These are phyloP conservation scores for Barnettozyma salicaria DNA, from an alignment of 805 yeast genomes.

Conservation along the genomic window DNA sequence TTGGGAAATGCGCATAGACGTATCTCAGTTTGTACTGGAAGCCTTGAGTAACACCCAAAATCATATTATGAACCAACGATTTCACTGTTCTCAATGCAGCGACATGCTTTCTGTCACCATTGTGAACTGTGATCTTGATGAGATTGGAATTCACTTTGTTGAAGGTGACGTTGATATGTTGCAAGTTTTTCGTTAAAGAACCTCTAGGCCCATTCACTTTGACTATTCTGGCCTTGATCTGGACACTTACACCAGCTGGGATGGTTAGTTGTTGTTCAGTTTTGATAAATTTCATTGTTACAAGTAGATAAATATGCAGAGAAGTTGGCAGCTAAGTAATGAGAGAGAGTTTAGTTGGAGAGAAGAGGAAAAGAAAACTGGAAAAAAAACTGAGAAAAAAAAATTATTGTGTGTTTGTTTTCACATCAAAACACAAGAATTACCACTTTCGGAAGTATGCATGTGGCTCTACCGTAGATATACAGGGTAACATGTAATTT, in stretches of 20 bases:
- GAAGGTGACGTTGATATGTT: conserved; percentile 95
- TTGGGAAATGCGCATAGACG: conserved; percentile 99
- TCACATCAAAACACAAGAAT: not conserved
- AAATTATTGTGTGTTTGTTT: too few relatives aligned
- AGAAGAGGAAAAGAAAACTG: not conserved
- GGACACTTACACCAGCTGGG: conserved; percentile 91
- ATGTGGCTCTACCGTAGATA: too few relatives aligned
- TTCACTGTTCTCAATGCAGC: conserved; percentile 99
- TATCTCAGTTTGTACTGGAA: conserved; percentile 99
- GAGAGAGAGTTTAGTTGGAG: not conserved
- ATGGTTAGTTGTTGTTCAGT: conserved; percentile 75
- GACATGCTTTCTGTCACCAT: conserved; percentile 99
- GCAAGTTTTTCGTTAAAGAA: conserved; percentile 78
- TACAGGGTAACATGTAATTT: not conserved
- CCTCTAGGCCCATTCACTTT: conserved; percentile 98
- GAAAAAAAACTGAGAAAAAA: too few relatives aligned
- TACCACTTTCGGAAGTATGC: not conserved
- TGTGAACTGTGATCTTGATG: conserved; percentile 88
- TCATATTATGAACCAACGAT: conserved; percentile 87
- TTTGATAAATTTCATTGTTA: conserved; percentile 72
- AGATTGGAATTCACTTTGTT: conserved; percentile 61
- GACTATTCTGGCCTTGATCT: conserved; percentile 85
- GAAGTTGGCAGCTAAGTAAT: not conserved
- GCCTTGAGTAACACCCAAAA: conserved; percentile 99
- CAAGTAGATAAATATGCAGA: not conserved